Base-by-base conservation (phyloP, 495 filamentous ascomycete genomes). In the Xylaria intraflava region DNA sequence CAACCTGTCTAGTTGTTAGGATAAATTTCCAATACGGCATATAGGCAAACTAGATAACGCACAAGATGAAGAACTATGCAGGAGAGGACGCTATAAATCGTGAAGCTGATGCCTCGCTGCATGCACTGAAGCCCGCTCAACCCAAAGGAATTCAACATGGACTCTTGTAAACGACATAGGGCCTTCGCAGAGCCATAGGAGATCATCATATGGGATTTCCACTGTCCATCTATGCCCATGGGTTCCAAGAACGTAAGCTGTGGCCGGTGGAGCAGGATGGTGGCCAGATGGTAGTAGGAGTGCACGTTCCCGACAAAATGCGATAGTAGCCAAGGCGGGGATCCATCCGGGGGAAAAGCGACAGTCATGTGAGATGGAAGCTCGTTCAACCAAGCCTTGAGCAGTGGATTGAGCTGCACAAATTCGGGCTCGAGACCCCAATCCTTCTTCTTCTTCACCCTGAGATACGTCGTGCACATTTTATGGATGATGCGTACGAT, bases 61-160 rank as follows among this genome's bases (percentile, higher is more conserved):
- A 98, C 93, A 71, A 98, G 70, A 72, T 98, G 94, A 52, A 98
- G 78, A 74, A 96, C 93, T 26, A 90, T 93, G 74, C 90, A 96
- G 11, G 89, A 95, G 33, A 98, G 75, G 24, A 96, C 79, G 38
- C 83, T 83, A 62, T 98, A 98, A 19, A 98, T 94, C 19, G 90
- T 89, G 66, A 95, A 96, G 72, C 90, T 95, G 61, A 96, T 89
- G 31, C 93, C 93, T 56, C 93, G 78, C 64, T 90, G 84, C 93
- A 98, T 97, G 75, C 85, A 94, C 53, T 91, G 78, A 1, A 97
- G 74, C 1, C 93, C 94, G 41, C 80, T 78, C 41, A 95, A 69
- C 1, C 90, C 89, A 66, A 86, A 95, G 1, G 80, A 77, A 48
- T 84, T 74, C 43, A 94, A 62, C 53, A 97, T 83, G 10, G 83